Base-by-base conservation (phyloP, 768 basidiomycete genomes). In the Suillus plorans region DNA sequence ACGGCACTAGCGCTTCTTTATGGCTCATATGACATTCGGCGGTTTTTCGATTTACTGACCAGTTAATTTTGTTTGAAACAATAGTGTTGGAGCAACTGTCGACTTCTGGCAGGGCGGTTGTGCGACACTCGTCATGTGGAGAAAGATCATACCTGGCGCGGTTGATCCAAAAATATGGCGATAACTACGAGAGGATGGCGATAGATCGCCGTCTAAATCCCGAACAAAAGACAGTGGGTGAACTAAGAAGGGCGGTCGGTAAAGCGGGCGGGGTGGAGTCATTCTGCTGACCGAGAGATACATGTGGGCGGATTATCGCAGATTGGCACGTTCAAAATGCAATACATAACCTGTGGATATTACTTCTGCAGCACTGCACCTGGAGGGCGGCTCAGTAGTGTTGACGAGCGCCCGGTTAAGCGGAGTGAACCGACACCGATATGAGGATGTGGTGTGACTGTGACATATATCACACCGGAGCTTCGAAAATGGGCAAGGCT, bases 211-310 rank as follows among this genome's bases (percentile, higher is more conserved):
- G 82, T 76, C 75, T 91, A 64, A 98, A 99, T 74, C 78, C 85
- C 18, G 89, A 88, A 75, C 97, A 99, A 79, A 85, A 89, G 72
- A 97, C 95, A 2, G 84, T 81, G 39, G 95, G 92, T 20, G 88
- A 94, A 78, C 75, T 98, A 71, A 80, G 74, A 70, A 81, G 87
- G 72, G 89, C 86, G 37, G 78, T 92, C 66, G 78, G 74, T 67
- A 86, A 84, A 71, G 86, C 87, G 41, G 84, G 86, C 14, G 80
- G 79, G 22, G 71, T 84, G 63, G 77, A 63, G 50, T 67, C 60
- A 67, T 67, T 82, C 39, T 41, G 8, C 10, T 58, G 57, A 58
- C 5, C 9, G 57, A 61, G 18, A 18, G 2, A n/a, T 47, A 7
- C 5, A 61, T 53, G 47, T 31, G 47, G 5, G 9, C 13, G 55